Percentiles rank a stretch among this genome's conserved stretches.
These are phyloP conservation scores for Gigaspora rosea DNA, from an alignment of 192 early-diverging fungal genomes.

Conservation along the genomic window DNA sequence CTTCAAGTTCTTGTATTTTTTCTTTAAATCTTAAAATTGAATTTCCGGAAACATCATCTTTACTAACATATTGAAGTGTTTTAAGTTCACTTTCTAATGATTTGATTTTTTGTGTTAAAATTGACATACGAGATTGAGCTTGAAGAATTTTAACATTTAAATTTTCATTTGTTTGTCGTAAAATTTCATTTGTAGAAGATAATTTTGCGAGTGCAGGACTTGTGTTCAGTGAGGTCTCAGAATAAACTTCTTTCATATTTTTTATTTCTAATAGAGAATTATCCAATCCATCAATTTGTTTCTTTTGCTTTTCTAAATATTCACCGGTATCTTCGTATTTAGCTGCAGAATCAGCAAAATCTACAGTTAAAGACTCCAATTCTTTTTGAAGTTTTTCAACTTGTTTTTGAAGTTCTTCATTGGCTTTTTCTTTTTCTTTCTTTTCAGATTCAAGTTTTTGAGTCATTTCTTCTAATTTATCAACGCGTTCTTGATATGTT, in stretches of 20 bases:
- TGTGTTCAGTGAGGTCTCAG: too few species aligned
- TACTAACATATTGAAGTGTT: background rate
- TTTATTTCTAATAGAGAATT: constrained; percentile 18
- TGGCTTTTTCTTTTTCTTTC: background rate
- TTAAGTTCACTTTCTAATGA: constrained; percentile 13
- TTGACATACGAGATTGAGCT: constrained; percentile 8
- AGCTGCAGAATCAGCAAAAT: constrained; percentile 37
- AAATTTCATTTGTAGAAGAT: background rate
- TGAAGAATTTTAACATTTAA: background rate
- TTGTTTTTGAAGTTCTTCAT: background rate
- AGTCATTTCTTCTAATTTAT: constrained; percentile 17
- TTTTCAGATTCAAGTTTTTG: constrained; percentile 21
- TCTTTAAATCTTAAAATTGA: background rate
- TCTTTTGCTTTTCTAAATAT: constrained; percentile 35
- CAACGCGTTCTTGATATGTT: background rate
- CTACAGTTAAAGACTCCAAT: constrained; percentile 40
- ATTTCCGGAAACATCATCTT: background rate
- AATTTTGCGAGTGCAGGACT: constrained; percentile 18
- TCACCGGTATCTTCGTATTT: constrained; percentile 40
- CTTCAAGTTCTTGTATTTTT: constrained; percentile 24
- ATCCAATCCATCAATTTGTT: constrained; percentile 38
- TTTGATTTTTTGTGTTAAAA: constrained; percentile 15
- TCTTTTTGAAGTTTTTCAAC: constrained; percentile 39
- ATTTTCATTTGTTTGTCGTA: constrained; percentile 25
- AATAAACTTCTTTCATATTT: background rate